phyloP scores from a whole-genome alignment of 495 filamentous ascomycete species.

The Penicillium diatomitis region DNA sequence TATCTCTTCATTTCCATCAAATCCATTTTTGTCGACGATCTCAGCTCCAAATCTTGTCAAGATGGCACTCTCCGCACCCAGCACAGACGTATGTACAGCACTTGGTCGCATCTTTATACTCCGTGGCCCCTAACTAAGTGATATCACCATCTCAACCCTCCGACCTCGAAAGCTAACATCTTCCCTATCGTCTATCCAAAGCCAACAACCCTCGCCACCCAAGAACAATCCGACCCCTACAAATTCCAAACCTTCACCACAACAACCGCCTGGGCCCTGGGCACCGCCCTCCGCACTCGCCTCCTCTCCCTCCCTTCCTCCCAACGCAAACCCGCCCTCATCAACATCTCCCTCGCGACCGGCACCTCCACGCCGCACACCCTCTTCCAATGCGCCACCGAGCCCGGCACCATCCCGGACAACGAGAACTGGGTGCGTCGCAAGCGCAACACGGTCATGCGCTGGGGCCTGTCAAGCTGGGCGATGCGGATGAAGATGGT shows the following conservation, averaged over 20 bases:
- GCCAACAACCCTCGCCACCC: conserved; percentile 39
- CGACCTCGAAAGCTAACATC: conserved; percentile 2
- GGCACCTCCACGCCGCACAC: conserved; percentile 40
- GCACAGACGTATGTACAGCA: conserved; percentile 25
- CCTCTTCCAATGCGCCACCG: conserved; percentile 50
- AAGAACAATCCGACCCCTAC: conserved; percentile 41
- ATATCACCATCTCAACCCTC: not conserved
- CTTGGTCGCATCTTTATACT: not conserved
- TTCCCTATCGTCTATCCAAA: conserved; percentile 5
- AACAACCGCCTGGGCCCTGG: conserved; percentile 57
- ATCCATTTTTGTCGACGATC: no score
- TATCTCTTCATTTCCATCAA: no score
- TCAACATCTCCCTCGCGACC: conserved; percentile 51
- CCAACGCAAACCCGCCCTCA: conserved; percentile 45
- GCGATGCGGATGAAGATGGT: conserved; percentile 52
- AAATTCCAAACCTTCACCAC: conserved; percentile 55
- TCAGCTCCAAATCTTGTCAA: not conserved
- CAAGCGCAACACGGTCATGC: conserved; percentile 59
- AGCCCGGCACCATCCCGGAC: conserved; percentile 51
- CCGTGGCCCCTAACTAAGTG: not conserved
- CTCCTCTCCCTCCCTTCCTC: conserved; percentile 43
- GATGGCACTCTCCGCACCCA: conserved; percentile 29
- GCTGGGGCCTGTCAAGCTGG: conserved; percentile 61
- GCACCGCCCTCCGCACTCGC: conserved; percentile 51
- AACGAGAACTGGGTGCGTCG: conserved; percentile 53